Percentiles rank a stretch among this genome's conserved stretches.
Evolutionary conservation across 495 filamentous ascomycete genomes (phyloP).

Genomic region (Bacidia rubella): DNA sequence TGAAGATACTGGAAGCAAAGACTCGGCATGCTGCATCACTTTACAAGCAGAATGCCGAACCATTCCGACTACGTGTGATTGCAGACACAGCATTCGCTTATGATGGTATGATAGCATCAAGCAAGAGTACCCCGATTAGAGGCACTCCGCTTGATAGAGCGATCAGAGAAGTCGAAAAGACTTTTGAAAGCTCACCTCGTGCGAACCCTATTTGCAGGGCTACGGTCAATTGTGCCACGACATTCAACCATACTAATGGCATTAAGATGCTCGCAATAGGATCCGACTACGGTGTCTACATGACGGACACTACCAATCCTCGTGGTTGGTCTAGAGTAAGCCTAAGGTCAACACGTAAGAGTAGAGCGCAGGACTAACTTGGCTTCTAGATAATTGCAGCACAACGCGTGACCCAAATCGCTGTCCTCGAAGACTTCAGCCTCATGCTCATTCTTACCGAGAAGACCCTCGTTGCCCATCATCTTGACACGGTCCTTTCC

Average conservation of each 20-base stretch:
- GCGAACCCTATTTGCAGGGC: slow-evolving; percentile 69
- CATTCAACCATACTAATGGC: slow-evolving; percentile 65
- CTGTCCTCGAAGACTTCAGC: slow-evolving; percentile 90
- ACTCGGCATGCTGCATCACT: slow-evolving; percentile 79
- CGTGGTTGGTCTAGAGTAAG: slow-evolving; percentile 76
- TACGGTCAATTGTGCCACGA: slow-evolving; percentile 80
- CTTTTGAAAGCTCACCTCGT: slow-evolving; percentile 49
- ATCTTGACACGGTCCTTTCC: slow-evolving; percentile 76
- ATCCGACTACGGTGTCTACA: slow-evolving; percentile 86
- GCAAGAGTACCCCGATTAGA: slow-evolving; percentile 53
- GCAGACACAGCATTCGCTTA: slow-evolving; percentile 84
- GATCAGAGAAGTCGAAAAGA: slow-evolving; percentile 72
- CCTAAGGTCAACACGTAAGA: slow-evolving; percentile 9
- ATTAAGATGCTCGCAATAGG: slow-evolving; percentile 88
- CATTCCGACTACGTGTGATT: slow-evolving; percentile 82
- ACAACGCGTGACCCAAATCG: slow-evolving; percentile 73
- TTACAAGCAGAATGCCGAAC: slow-evolving; percentile 87
- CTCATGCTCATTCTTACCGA: slow-evolving; percentile 83
- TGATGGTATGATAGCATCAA: slow-evolving; percentile 42
- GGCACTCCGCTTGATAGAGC: slow-evolving; percentile 88
- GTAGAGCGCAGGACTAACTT: slow-evolving; percentile 15
- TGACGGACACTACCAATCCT: slow-evolving; percentile 72
- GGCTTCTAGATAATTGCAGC: slow-evolving; percentile 51
- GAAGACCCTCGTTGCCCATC: slow-evolving; percentile 83
- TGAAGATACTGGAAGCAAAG: slow-evolving; percentile 88